A percentile compares a stretch with the other conserved stretches of the same genome.
Conservation (phyloP, 2,329 filamentous ascomycete species). For the Fusarium nurragi region DNA sequence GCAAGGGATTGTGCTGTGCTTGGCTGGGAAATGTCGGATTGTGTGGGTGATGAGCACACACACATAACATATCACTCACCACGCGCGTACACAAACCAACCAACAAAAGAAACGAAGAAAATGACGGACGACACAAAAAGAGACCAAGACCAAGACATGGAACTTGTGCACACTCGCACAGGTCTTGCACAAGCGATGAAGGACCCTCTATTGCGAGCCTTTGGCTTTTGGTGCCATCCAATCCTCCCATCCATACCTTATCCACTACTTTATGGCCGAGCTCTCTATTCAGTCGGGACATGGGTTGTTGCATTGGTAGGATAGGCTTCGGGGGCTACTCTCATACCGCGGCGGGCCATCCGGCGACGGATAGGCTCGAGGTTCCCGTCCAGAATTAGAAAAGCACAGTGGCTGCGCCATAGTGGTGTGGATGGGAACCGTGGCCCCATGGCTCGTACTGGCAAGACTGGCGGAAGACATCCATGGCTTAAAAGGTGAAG, state of each 20-base stretch:
- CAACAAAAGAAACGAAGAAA: constrained; percentile 14
- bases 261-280: constrained; percentile 43
- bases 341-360: constrained; percentile 46
- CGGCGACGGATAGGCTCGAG: constrained; percentile 40
- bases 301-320: constrained; percentile 41
- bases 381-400: constrained; percentile 50
- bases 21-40: constrained; percentile 1
- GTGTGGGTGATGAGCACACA: constrained; percentile 26
- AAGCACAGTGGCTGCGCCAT: constrained; percentile 49
- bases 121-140: constrained; percentile 22
- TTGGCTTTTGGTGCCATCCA: constrained; percentile 25
- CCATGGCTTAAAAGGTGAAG: constrained; percentile 31
- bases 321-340: constrained; percentile 37
- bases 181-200: constrained; percentile 35
- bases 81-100: constrained; percentile 32
- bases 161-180: constrained; percentile 35
- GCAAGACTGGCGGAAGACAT: constrained; percentile 29
- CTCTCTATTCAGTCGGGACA: constrained; percentile 44
- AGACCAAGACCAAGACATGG: constrained; percentile 26
- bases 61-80: constrained; percentile 20
- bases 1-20: constrained; percentile 18
- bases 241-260: constrained; percentile 36
- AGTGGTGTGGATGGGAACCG: constrained; percentile 42
- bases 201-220: constrained; percentile 23
- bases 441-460: constrained; percentile 32